phyloP scores from a whole-genome alignment of 2,329 filamentous ascomycete genomes.

The Cytospora paraplurivora region DNA sequence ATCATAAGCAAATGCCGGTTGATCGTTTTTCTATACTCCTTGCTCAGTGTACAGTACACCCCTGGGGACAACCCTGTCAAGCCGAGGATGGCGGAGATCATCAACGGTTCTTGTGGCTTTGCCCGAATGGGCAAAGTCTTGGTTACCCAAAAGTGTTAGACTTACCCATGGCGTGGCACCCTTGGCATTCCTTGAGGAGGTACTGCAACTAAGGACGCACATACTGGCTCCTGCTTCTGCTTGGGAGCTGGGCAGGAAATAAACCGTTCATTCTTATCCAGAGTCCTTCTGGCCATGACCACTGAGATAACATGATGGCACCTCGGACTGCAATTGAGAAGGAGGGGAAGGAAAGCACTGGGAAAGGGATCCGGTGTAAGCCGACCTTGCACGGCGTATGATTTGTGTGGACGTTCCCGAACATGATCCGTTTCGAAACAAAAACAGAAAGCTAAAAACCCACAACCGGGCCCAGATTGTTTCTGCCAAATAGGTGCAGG shows the following conservation, averaged over 20 bases:
- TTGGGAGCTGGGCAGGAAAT: not conserved
- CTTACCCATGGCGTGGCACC: no score
- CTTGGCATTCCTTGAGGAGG: not conserved
- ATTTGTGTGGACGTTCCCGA: conserved; percentile 8
- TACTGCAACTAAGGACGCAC: not conserved
- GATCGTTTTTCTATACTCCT: not conserved
- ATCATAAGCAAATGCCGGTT: not conserved
- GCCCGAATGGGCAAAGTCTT: conserved; percentile 3
- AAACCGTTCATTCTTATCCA: not conserved
- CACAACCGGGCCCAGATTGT: conserved; percentile 1
- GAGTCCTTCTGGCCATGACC: not conserved
- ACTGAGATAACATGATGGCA: not conserved
- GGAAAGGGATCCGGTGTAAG: not conserved
- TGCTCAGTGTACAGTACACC: conserved; percentile 3
- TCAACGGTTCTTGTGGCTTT: conserved; percentile 18
- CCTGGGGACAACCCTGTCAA: conserved; percentile 17
- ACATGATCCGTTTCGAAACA: conserved; percentile 16
- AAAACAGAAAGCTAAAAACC: not conserved
- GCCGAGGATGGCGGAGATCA: conserved; percentile 13
- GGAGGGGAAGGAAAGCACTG: not conserved
- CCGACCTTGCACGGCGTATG: not conserved
- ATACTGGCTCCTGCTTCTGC: not conserved
- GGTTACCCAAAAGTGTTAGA: conserved; percentile 1
- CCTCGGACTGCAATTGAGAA: not conserved
- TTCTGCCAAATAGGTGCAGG: conserved; percentile 16